These are phyloP conservation scores for Moesziomyces sp. DNA, from an alignment of 1,284 basidiomycete genomes.

Conservation along the genomic window DNA sequence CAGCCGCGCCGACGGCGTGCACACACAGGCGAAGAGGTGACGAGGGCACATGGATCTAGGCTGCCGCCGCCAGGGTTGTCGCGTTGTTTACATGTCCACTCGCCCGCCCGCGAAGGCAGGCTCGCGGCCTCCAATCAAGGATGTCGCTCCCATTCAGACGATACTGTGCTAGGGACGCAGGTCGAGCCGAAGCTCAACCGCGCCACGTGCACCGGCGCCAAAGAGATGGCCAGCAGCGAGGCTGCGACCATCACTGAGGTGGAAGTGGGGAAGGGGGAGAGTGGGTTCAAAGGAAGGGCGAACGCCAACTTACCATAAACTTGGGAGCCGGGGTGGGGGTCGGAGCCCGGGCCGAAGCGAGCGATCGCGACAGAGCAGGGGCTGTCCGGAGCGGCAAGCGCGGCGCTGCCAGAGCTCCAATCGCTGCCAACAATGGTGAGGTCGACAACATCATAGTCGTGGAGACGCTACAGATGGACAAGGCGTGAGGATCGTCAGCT, in stretches of 20 bases:
- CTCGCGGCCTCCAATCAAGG: slow-evolving; percentile 48
- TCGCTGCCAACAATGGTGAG: too few relatives aligned
- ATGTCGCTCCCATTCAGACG: slow-evolving; percentile 59
- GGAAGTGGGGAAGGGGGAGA: neutral
- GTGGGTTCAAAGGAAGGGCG: neutral
- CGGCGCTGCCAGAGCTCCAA: neutral
- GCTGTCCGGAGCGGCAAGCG: neutral
- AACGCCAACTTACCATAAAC: neutral
- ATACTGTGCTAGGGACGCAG: slow-evolving; percentile 50
- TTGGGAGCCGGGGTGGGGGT: neutral
- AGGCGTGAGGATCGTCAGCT: too few relatives aligned
- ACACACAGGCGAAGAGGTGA: slow-evolving; percentile 46
- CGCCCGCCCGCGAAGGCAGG: slow-evolving; percentile 49
- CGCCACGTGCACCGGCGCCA: slow-evolving; percentile 51
- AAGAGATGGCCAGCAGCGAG: neutral
- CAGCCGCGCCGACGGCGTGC: slow-evolving; percentile 11
- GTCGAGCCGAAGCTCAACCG: slow-evolving; percentile 42
- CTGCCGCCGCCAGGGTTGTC: slow-evolving; percentile 55
- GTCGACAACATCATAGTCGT: too few relatives aligned
- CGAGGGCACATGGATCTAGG: slow-evolving; percentile 55
- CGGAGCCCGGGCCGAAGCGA: neutral
- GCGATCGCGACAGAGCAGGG: neutral
- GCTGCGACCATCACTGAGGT: neutral
- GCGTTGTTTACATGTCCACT: slow-evolving; percentile 54
- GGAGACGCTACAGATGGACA: too few relatives aligned